These are phyloP conservation scores for Hypholoma sublateritium DNA, from an alignment of 768 basidiomycete species.

Conservation along the genomic window DNA sequence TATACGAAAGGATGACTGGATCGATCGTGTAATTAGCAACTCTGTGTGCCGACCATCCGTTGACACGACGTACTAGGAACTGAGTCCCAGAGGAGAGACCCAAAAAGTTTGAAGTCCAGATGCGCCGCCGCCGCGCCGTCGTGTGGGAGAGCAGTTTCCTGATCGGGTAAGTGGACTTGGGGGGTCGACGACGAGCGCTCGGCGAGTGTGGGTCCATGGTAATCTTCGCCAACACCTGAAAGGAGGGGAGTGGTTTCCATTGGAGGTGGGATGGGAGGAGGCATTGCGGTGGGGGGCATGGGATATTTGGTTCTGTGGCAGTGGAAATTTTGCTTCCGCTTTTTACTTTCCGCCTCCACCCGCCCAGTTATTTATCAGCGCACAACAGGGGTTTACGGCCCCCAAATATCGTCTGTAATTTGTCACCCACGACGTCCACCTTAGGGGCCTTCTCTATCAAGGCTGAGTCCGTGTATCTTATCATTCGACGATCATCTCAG, in stretches of 20 bases:
- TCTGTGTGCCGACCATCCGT: background rate
- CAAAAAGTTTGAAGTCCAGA: constrained; percentile 38
- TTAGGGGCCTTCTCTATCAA: background rate
- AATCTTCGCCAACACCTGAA: background rate
- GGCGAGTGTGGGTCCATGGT: constrained; percentile 1
- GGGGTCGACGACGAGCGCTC: constrained; percentile 19
- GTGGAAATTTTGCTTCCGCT: constrained; percentile 8
- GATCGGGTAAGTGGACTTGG: constrained; percentile 24
- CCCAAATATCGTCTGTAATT: background rate
- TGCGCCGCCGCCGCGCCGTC: constrained; percentile 14
- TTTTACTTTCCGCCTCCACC: background rate
- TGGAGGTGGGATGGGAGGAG: constrained; percentile 6
- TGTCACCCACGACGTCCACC: background rate
- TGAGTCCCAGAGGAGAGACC: constrained; percentile 53
- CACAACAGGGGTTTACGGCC: constrained; percentile 5
- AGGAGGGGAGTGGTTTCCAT: constrained; percentile 21
- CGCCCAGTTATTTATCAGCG: constrained; percentile 14
- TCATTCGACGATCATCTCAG: constrained; percentile 18
- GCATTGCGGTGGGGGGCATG: constrained; percentile 10
- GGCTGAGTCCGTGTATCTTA: constrained; percentile 12
- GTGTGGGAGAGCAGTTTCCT: constrained; percentile 25
- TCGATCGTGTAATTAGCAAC: background rate
- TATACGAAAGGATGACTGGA: constrained; percentile 67
- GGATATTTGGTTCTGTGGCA: constrained; percentile 8
- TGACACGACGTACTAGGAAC: constrained; percentile 43